Evolutionary conservation across 768 basidiomycete genomes (phyloP), one percentile per base, ranked within the genome.

Genomic region (Collybia sp.): DNA sequence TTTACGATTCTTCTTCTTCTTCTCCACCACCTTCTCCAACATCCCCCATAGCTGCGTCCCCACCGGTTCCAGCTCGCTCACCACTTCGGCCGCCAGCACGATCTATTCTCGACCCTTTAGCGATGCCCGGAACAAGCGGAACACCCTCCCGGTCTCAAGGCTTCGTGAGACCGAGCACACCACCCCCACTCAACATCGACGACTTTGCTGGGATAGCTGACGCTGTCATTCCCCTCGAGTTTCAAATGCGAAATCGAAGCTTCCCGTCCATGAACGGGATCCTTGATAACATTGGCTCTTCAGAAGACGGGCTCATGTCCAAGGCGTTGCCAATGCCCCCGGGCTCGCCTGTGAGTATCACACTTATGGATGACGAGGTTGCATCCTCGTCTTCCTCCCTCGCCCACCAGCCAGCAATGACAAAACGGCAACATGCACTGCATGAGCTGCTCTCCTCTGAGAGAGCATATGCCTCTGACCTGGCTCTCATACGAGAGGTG

Each of bases 381-480:
- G 47, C 55, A 17, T 56, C 60, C 15, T 56, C 60, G 11, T 57
- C 60, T 11, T 57, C 63, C 3, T 48, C 54, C 9, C 38, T 53
- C 18, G 50, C 48, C 13, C 53, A 48, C 32, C 56, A 59, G 11
- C 58, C 66, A n/a, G 56, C 64, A 16, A 69, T 80, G 57, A 75
- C 83, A 19, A 91, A 91, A 65, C 77, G 90, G 32, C 74, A 80
- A 17, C 85, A 92, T 60, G 88, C 88, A 8, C 68, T 92, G 16
- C 76, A 80, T 42, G 90, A 93, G 53, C 65, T 93, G 19, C 73
- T 92, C 38, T 79, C 83, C 10, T 87, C 86, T 16, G 89, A 93
- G 58, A 72, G 85, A 19, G 84, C 86, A 1, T 91, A 91, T 62
- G 83, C 89, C 11, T 82, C 81, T n/a, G 90, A 92, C 70, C 71